These are phyloP conservation scores for Alternaria hordeiaustralica DNA, from an alignment of 2,329 filamentous ascomycete species.

Conservation along the genomic window DNA sequence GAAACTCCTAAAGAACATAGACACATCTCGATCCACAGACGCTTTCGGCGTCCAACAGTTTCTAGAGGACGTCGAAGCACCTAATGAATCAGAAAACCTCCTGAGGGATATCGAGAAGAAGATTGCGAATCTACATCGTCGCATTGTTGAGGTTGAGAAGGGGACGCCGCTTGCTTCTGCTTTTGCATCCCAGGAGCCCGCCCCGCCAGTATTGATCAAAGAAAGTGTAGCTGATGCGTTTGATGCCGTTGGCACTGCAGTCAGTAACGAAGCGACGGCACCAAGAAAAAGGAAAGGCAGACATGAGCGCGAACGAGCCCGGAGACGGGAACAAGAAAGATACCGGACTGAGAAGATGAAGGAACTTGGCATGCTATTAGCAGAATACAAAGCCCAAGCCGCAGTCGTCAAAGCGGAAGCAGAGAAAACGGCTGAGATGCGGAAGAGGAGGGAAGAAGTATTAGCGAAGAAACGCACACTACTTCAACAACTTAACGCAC, in stretches of 20 bases:
- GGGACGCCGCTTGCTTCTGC: background rate
- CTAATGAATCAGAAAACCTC: background rate
- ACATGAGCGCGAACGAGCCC: background rate
- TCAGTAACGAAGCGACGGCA: background rate
- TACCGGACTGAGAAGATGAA: background rate
- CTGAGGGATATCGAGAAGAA: background rate
- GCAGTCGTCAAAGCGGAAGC: background rate
- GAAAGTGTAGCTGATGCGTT: background rate
- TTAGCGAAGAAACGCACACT: background rate
- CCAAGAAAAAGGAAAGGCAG: background rate
- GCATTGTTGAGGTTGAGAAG: background rate
- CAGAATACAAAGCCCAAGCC: background rate
- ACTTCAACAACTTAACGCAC: background rate
- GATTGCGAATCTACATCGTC: background rate
- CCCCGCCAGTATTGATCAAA: too few relatives aligned
- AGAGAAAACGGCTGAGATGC: background rate
- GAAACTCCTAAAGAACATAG: background rate
- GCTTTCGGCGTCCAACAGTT: background rate
- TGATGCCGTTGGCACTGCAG: background rate
- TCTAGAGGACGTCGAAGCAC: background rate
- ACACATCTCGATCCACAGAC: background rate
- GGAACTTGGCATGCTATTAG: background rate
- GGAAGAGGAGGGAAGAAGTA: background rate
- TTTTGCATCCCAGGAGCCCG: too few relatives aligned
- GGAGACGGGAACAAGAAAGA: background rate